Percentiles rank a stretch among this genome's conserved stretches.
Evolutionary conservation across 257 asterid genomes (phyloP).

Genomic region (Henckelia pumila): DNA sequence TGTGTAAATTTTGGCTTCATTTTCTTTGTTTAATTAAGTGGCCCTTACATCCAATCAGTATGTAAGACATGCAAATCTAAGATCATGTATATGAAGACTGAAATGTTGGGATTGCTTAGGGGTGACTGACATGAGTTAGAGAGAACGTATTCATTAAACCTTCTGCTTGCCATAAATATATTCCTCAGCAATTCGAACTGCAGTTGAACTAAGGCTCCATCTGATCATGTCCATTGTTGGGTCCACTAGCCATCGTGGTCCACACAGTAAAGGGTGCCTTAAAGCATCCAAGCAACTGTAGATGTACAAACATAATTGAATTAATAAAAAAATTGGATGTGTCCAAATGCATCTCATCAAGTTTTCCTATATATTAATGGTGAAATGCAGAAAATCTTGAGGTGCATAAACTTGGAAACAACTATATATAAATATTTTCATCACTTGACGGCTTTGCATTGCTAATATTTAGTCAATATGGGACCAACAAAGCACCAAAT

Average conservation of each 20-base stretch:
- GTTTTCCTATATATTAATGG: slow-evolving; percentile 2
- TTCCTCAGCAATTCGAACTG: slow-evolving; percentile 90
- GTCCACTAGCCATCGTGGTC: slow-evolving; percentile 93
- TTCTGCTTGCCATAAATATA: slow-evolving; percentile 87
- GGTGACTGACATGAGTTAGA: background rate
- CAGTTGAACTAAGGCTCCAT: slow-evolving; percentile 96
- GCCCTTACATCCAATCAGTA: background rate
- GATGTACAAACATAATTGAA: slow-evolving; percentile 19
- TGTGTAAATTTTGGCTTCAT: background rate
- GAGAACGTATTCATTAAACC: slow-evolving; percentile 42
- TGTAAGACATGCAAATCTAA: no score
- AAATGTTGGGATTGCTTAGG: background rate
- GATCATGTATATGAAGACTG: background rate
- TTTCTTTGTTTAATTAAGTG: no score
- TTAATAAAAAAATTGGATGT: slow-evolving; percentile 1
- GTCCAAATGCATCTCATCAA: slow-evolving; percentile 19
- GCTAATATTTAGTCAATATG: background rate
- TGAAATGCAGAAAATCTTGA: slow-evolving; percentile 6
- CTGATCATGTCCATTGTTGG: slow-evolving; percentile 83
- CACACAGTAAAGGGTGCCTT: slow-evolving; percentile 97
- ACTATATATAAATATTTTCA: background rate
- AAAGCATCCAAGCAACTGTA: slow-evolving; percentile 84
- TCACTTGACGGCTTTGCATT: background rate
- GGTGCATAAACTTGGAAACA: background rate
- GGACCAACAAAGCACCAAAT: background rate